Evolutionary conservation across 371 early-diverging fungal species (phyloP), one percentile per base, ranked within the genome.

Genomic region (Apophysomyces trapeziformis): DNA sequence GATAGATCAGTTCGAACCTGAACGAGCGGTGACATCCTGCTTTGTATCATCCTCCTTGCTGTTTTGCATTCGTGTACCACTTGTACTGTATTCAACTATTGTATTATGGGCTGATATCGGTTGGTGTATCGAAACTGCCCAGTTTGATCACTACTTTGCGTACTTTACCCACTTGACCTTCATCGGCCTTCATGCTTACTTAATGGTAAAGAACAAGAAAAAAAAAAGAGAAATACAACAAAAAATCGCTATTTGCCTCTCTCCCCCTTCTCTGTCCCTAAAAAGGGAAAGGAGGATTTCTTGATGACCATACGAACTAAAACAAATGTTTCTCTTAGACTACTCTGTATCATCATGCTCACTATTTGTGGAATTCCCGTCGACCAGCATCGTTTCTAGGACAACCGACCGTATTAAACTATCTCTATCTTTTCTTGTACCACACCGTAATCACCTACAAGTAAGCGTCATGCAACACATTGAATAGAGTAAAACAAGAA

Each of bases 141-240:
- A 8, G 54, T 43, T 1, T 86, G 75, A 50, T 26, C 32, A 26
- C 32, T 26, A 26, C 32, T 77, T 85, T 62, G 68, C 68, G 43
- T 84, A 63, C 47, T 87, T 87, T 54, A 87, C 88, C 13, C 67
- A 77, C 41, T 64, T 85, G 50, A 82, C 86, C 13, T 87, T 76
- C 62, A 65, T 80, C 39, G 88, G 88, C 5, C 78, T 87, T 5
- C 73, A 74, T 43, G 71, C 76, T 7, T 87, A 87, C 50, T 68
- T 83, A 0, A 68, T 85, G 60, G 88, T 86, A 80, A 26, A 26
- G 32, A 26, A 26, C 32, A 26, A 26, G 21, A 26, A 26, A 26
- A 26, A 26, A 2, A 26, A 26, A 26, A 26, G 32, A 26, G 32
- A 26, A 26, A 26, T 26, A 26, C 32, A 26, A 26, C 32, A 1